Evolutionary conservation across 2,329 filamentous ascomycete species (phyloP).

Genomic region (Pyricularia sp.): DNA sequence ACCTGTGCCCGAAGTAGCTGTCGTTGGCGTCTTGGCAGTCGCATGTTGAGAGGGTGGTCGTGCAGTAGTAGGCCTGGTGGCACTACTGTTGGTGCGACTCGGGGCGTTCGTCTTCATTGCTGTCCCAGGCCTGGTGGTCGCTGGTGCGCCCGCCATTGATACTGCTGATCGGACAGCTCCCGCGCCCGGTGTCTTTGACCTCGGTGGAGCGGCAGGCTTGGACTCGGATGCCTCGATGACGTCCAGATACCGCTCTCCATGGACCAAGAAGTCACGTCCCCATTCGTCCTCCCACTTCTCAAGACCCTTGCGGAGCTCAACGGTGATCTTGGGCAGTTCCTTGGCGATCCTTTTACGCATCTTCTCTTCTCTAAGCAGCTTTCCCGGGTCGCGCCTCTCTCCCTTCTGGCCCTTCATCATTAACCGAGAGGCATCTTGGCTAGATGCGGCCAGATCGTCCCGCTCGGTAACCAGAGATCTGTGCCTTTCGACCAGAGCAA

Average conservation of each 20-base stretch:
- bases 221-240: conserved; percentile 58
- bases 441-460: conserved; percentile 79
- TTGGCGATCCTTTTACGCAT: conserved; percentile 97
- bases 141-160: conserved; percentile 38
- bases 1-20: conserved; percentile 17
- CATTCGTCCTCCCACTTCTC: conserved; percentile 91
- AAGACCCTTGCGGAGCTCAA: conserved; percentile 72
- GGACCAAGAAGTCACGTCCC: conserved; percentile 84
- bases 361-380: conserved; percentile 91
- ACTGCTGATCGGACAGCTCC: not conserved
- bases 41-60: conserved; percentile 10
- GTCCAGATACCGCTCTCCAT: conserved; percentile 85
- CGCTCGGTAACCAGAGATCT: conserved; percentile 75
- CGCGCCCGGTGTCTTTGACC: conserved; percentile 62
- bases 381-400: conserved; percentile 88
- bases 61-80: not conserved
- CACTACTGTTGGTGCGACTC: conserved; percentile 11
- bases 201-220: conserved; percentile 49
- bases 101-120: conserved; percentile 19
- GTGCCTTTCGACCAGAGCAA: conserved; percentile 77
- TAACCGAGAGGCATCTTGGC: conserved; percentile 87
- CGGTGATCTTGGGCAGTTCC: conserved; percentile 84
- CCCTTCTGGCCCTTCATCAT: conserved; percentile 89
- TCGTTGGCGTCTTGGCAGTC: conserved; percentile 46
- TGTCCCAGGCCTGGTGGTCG: conserved; percentile 27